A percentile compares a stretch with the other conserved stretches of the same genome.
Conservation (phyloP, 805 yeast genomes). For the Yarrowia sp. region DNA sequence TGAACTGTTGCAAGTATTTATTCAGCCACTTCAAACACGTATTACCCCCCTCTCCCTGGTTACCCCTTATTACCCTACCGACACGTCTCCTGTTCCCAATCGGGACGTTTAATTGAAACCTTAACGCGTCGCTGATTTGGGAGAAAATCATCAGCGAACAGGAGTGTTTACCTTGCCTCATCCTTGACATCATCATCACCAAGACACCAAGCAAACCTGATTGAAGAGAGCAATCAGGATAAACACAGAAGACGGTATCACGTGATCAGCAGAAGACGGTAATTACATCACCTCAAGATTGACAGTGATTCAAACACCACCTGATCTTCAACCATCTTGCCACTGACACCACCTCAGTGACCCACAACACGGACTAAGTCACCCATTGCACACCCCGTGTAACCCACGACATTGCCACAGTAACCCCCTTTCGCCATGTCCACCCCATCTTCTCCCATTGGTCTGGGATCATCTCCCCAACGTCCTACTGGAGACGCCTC, state of each 20-base stretch:
- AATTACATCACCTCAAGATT: no score
- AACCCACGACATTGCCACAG: background rate
- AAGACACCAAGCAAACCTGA: no score
- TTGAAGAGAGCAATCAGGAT: no score
- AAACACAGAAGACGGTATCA: no score
- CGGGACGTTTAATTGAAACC: conserved; percentile 27
- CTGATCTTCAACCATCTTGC: no score
- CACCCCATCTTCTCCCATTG: conserved; percentile 17
- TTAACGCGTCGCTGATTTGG: conserved; percentile 11
- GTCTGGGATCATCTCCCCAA: conserved; percentile 12
- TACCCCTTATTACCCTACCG: conserved; percentile 20
- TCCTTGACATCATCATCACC: no score
- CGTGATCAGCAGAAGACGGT: no score
- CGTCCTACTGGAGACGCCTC: background rate
- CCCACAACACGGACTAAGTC: background rate
- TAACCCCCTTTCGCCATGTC: conserved; percentile 8
- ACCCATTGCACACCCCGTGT: background rate
- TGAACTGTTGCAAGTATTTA: background rate
- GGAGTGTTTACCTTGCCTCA: no score
- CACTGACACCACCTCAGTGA: no score
- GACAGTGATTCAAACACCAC: no score
- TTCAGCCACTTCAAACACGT: background rate
- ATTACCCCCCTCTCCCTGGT: background rate
- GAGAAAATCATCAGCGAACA: no score
- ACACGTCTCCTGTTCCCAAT: conserved; percentile 28